Evolutionary conservation across 306 rosid species (phyloP), one percentile per base, ranked within the genome.

Genomic region (Castanopsis chinensis): DNA sequence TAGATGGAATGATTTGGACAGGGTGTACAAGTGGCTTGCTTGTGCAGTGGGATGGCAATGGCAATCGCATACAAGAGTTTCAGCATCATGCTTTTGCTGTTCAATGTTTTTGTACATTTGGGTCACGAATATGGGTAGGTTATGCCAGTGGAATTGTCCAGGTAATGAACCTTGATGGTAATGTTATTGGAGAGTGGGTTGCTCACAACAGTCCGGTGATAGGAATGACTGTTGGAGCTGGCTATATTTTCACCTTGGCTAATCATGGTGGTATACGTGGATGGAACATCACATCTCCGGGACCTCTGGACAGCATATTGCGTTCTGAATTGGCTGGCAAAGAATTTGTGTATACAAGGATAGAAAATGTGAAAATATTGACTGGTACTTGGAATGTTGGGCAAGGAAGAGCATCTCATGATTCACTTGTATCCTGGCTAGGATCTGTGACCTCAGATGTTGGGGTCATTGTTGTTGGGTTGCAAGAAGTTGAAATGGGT

Each of bases 401-500:
- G 82, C 99, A 95, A 80, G 99, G 93, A 78, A 91, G 92, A 89
- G 98, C 94, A 73, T 89, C 98, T 82, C 97, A 79, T 69, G 98
- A 95, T 83, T 91, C 99, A 33, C 98, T 95, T 79, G 82, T 86
- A 56, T 90, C 93, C 70, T 95, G 99, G 99, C 90, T 95, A 23
- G 94, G 97, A 69, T 88, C 92, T 77, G 97, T 82, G 76, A 89
- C 89, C 73, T 85, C 91, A 81, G 91, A 89, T 86, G 96, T 84
- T 77, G 91, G 92, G 75, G 86, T 95, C 71, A 92, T 95, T 72
- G 96, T 95, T 77, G 94, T 92, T 80, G 99, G 99, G 86, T 80
- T 95, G 96, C 99, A 95, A 88, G 99, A 95, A 84, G 96, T 95
- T 90, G 99, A 95, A 86, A 95, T 92, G 99, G 99, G 99, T 6